Evolutionary conservation across 306 rosid genomes (phyloP), one percentile per base, ranked within the genome.

Genomic region (Inga laurina): DNA sequence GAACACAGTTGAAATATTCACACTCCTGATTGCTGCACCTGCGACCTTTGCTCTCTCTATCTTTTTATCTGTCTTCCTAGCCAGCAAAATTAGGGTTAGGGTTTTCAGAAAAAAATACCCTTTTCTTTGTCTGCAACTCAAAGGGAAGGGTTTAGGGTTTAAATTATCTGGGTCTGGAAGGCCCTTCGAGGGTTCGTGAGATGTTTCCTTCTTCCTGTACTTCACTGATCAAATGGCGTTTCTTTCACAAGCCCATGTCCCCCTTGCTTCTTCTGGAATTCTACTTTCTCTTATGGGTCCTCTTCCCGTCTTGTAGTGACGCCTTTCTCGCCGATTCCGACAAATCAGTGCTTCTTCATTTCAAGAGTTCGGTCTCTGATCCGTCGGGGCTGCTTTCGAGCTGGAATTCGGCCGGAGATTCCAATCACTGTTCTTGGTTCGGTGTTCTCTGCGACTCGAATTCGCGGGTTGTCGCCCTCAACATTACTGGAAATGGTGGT

Each of bases 401-500:
- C 68, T 94, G 98, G 98, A 78, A 13, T 61, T 6, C 86, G 48
- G 57, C 54, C 4, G 51, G 3, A 44, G 75, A 46, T 64, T 79
- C 89, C 21, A 59, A 78, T 48, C 82, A 89, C 89, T 95, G 98
- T 84, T 75, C 84, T 10, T 95, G 92, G 92, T 30, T 24, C 32
- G 98, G 97, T 3, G 92, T 95, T 64, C 88, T 54, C 16, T 95
- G 98, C 89, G 87, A 91, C 89, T 80, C 87, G 0, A 74, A 76
- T 81, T 85, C 80, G 14, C 91, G 95, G 21, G 98, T 95, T 10
- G 87, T 95, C 54, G 80, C 95, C 0, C 84, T 95, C 81, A 93
- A 95, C 90, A 46, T 95, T 81, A 88, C 94, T 46, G 98, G 98
- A 7, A 86, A 85, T 76, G 94, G 93, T 5, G 78, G 80, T 48